Evolutionary conservation across 1,284 basidiomycete species (phyloP).

Genomic region (Mycena citricolor): DNA sequence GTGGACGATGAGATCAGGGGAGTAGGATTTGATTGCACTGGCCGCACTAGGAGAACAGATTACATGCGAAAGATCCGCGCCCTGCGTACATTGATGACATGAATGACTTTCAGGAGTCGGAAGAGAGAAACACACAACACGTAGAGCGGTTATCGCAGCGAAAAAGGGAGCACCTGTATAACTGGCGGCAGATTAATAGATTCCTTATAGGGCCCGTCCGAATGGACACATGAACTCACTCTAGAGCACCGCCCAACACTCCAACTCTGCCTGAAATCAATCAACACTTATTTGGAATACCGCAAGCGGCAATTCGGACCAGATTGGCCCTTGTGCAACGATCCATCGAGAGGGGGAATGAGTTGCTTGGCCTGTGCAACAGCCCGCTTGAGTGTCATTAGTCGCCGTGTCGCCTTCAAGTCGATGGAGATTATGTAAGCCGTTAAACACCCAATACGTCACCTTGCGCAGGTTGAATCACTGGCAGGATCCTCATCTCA

Average conservation of each 20-base stretch:
- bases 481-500: too few species aligned
- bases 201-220: constrained; percentile 1
- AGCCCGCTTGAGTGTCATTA: constrained; percentile 32
- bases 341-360: constrained; percentile 82
- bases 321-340: constrained; percentile 95
- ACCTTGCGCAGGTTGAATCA: constrained; percentile 11
- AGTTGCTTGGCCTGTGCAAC: constrained; percentile 73
- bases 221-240: constrained; percentile 70
- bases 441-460: background rate
- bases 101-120: background rate
- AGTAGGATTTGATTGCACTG: constrained; percentile 92
- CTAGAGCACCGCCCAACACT: constrained; percentile 89
- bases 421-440: too few species aligned
- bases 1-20: constrained; percentile 95
- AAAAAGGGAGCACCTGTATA: constrained; percentile 98
- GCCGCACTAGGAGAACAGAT: constrained; percentile 93
- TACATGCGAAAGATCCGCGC: constrained; percentile 93
- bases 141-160: constrained; percentile 83
- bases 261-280: constrained; percentile 52
- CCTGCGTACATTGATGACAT: constrained; percentile 44
- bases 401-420: constrained; percentile 40
- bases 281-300: too few species aligned
- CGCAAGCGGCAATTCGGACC: constrained; percentile 46
- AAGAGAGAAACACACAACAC: constrained; percentile 55
- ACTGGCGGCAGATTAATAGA: constrained; percentile 43